Conservation (phyloP, 1,139 yeast species). For the Hyphopichia wangnamkhiaoensis region DNA sequence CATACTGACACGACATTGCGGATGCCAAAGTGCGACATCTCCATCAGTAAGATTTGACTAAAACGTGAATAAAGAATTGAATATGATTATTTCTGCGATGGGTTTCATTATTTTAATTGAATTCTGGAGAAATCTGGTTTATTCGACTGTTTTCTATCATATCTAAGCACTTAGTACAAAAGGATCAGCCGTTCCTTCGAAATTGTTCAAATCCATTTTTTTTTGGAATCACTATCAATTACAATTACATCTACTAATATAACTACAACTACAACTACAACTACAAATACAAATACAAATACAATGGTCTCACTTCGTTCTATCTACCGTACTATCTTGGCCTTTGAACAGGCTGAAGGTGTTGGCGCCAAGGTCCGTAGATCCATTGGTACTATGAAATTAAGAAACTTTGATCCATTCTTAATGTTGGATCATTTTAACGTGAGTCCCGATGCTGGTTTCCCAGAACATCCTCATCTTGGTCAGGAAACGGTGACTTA, state of each 20-base stretch:
- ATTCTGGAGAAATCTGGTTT: no score
- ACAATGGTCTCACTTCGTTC: slow-evolving; percentile 16
- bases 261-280: not conserved
- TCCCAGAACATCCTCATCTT: slow-evolving; percentile 92
- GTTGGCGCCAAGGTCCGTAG: slow-evolving; percentile 85
- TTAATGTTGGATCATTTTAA: slow-evolving; percentile 79
- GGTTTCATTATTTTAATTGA: no score
- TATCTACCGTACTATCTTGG: slow-evolving; percentile 59
- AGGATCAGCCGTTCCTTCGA: no score
- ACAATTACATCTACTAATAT: not conserved
- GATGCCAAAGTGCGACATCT: no score
- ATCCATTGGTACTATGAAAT: slow-evolving; percentile 68
- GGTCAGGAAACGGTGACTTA: slow-evolving; percentile 90
- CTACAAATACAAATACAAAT: not conserved
- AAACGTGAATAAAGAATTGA: no score
- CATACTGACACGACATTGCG: no score
- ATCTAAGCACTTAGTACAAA: no score
- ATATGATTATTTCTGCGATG: no score
- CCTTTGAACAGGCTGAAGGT: slow-evolving; percentile 81
- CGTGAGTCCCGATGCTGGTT: slow-evolving; percentile 60
- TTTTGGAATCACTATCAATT: no score
- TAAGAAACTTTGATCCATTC: slow-evolving; percentile 80
- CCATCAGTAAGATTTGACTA: no score
- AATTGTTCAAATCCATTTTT: no score
- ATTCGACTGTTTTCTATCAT: no score